These are phyloP conservation scores for Cicer judaicum DNA, from an alignment of 306 rosid species.

Conservation along the genomic window DNA sequence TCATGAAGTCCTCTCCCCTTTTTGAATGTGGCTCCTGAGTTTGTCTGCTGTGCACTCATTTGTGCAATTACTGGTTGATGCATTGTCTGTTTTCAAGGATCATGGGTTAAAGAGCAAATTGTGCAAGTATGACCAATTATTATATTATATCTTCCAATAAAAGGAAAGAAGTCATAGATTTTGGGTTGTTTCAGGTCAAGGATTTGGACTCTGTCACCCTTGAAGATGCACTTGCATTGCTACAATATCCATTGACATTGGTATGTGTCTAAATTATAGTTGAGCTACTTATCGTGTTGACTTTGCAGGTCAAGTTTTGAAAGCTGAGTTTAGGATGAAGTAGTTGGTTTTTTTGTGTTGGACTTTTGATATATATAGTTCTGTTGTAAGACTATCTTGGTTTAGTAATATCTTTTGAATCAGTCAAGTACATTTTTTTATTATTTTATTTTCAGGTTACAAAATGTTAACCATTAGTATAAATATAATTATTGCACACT, in stretches of 20 bases:
- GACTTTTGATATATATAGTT: not conserved
- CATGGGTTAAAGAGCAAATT: slow-evolving; percentile 6
- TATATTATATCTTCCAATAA: slow-evolving; percentile 30
- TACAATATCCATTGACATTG: slow-evolving; percentile 85
- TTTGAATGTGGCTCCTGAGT: slow-evolving; percentile 16
- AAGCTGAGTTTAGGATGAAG: not conserved
- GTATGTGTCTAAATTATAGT: slow-evolving; percentile 54
- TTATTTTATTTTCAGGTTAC: not conserved
- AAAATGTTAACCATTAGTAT: not conserved
- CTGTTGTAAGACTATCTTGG: not conserved
- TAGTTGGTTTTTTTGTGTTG: not conserved
- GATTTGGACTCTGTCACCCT: slow-evolving; percentile 66
- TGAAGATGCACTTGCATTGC: slow-evolving; percentile 68
- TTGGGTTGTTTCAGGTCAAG: slow-evolving; percentile 69
- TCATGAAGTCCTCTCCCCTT: not conserved
- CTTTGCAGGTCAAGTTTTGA: slow-evolving; percentile 25
- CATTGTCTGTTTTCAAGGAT: slow-evolving; percentile 36
- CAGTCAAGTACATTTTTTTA: slow-evolving; percentile 7
- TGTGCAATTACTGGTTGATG: slow-evolving; percentile 33
- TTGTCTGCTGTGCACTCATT: slow-evolving; percentile 6
- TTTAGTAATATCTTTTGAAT: not conserved
- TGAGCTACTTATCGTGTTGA: slow-evolving; percentile 22
- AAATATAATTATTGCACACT: not conserved
- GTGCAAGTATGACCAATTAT: slow-evolving; percentile 30
- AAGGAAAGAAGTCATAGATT: slow-evolving; percentile 27